These are phyloP conservation scores for Yarrowia galli DNA, from an alignment of 1,139 yeast genomes.

Conservation along the genomic window DNA sequence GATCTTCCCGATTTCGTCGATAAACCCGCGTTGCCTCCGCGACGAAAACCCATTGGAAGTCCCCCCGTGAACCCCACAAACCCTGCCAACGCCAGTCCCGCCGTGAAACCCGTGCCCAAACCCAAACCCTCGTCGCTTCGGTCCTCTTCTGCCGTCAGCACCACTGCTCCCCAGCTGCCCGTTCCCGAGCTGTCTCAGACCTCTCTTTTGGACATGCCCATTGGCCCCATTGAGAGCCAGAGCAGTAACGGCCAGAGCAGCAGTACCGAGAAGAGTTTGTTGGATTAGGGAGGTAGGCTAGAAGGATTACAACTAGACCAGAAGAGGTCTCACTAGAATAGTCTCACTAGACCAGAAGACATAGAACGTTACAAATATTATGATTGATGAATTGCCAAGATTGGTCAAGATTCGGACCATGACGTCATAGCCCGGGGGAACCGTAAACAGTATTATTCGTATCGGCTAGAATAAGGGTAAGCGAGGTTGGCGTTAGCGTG, in stretches of 20 bases:
- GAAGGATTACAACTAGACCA: background rate
- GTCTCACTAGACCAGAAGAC: too few species aligned
- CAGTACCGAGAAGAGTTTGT: background rate
- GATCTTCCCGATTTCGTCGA: constrained; percentile 46
- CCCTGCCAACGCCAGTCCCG: constrained; percentile 3
- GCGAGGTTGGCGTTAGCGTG: constrained; percentile 2
- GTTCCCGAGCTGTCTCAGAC: constrained; percentile 12
- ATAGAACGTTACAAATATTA: background rate
- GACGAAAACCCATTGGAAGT: constrained; percentile 30
- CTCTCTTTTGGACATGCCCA: constrained; percentile 22
- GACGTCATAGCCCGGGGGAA: too few species aligned
- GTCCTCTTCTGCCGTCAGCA: background rate
- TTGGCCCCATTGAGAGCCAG: constrained; percentile 8
- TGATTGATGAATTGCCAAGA: background rate
- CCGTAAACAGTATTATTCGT: too few species aligned
- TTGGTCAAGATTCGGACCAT: too few species aligned
- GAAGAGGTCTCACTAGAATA: too few species aligned
- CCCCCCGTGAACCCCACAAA: constrained; percentile 1
- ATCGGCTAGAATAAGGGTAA: constrained; percentile 11
- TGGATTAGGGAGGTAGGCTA: background rate
- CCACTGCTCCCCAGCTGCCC: constrained; percentile 23
- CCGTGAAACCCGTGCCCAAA: constrained; percentile 12
- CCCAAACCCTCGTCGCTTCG: constrained; percentile 27
- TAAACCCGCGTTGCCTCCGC: constrained; percentile 33
- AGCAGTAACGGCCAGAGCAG: constrained; percentile 4